phyloP scores from a whole-genome alignment of 805 yeast species.

The Isabelozyma gotoi region DNA sequence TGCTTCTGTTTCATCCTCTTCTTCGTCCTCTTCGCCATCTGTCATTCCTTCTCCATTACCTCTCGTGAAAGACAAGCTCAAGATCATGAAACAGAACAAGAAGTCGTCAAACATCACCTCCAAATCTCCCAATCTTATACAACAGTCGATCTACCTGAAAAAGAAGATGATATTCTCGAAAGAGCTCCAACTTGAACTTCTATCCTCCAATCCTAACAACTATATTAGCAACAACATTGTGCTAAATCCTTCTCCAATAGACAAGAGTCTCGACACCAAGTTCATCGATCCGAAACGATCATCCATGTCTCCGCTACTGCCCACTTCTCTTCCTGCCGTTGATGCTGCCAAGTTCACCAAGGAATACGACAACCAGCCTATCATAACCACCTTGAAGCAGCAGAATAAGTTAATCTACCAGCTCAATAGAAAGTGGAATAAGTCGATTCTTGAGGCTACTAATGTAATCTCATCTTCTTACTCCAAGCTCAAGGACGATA shows the following conservation, averaged over 20 bases:
- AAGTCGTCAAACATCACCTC: not conserved
- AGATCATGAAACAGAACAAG: not conserved
- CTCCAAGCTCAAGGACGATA: not conserved
- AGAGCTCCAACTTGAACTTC: conserved; percentile 38
- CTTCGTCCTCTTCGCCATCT: not conserved
- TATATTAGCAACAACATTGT: conserved; percentile 8
- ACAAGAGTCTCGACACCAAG: conserved; percentile 10
- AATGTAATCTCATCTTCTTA: not conserved
- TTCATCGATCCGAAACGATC: conserved; percentile 4
- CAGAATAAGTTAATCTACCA: conserved; percentile 34
- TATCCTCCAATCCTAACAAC: conserved; percentile 12
- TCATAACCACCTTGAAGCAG: conserved; percentile 17
- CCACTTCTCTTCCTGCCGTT: not conserved
- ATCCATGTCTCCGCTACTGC: conserved; percentile 6
- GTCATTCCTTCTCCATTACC: not conserved
- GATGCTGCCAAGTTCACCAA: not conserved
- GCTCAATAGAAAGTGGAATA: conserved; percentile 43
- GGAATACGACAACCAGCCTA: conserved; percentile 4
- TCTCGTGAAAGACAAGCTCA: no score
- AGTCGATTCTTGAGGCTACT: conserved; percentile 14
- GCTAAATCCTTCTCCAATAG: conserved; percentile 1
- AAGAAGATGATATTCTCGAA: conserved; percentile 33
- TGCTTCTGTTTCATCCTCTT: not conserved
- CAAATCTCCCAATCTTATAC: conserved; percentile 3
- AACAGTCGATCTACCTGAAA: conserved; percentile 27